Evolutionary conservation across 441 rosid species (phyloP), one percentile per base, ranked within the genome.

Genomic region (Eruca vesicaria): DNA sequence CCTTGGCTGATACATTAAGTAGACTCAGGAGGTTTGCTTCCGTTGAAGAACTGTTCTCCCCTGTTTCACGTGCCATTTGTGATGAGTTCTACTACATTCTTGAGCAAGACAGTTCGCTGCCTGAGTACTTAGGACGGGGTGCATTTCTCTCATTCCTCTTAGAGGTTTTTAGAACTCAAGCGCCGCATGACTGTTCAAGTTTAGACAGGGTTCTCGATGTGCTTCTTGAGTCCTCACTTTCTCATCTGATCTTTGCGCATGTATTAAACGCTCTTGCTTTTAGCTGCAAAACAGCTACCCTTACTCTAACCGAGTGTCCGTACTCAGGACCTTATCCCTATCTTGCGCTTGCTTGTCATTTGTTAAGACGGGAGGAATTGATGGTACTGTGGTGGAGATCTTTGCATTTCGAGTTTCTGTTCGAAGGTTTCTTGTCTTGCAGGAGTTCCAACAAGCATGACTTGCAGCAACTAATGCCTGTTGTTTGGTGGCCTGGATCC

Each of bases 401-500:
- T 53, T 72, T 80, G 28, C 89, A 93, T 85, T 96, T 92, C 75
- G 94, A 92, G 78, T 73, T 81, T 71, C 73, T 94, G 76, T 90
- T 93, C 66, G 99, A 93, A 88, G 89, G 97, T 70, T 88, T 96
- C 84, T 85, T 96, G 76, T 88, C 97, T 6, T 87, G 81, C 56
- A 88, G 88, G 84, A 88, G 79, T 78, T 90, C 94, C 68, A 96
- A 87, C 79, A 90, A 84, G 77, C 96, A 87, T 84, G 99, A 96
- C 77, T 92, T 96, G 63, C 96, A 92, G 75, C 83, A 84, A 76
- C 78, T 93, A 79, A 83, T 96, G 84, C 97, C 97, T 74, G 89
- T 91, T 84, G 97, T 93, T 80, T 96, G 98, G 98, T 96, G 99
- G 99, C 93, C 98, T 85, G 94, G 98, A 69, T 91, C 98, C 68